Percentiles rank a stretch among this genome's conserved stretches.
These are phyloP conservation scores for Drosera spatulata DNA, from an alignment of 179 eudicot genomes.

Conservation along the genomic window DNA sequence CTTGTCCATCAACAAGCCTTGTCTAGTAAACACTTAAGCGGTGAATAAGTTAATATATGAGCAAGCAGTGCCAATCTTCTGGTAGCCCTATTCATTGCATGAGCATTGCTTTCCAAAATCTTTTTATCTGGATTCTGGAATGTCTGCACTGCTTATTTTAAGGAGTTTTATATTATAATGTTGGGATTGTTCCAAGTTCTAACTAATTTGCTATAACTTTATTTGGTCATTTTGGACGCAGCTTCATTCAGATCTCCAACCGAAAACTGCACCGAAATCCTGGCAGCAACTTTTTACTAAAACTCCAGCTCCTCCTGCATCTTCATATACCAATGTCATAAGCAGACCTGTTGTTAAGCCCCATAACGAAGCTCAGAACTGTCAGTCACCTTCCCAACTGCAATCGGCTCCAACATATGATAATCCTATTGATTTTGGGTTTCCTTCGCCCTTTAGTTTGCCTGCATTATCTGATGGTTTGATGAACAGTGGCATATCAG, in stretches of 20 bases:
- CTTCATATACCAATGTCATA: slow-evolving; percentile 53
- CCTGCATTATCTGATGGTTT: slow-evolving; percentile 48
- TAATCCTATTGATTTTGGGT: slow-evolving; percentile 69
- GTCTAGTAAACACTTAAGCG: no score
- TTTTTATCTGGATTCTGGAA: no score
- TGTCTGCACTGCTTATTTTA: no score
- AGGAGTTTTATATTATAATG: no score
- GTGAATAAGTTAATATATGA: no score
- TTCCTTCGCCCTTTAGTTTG: slow-evolving; percentile 67
- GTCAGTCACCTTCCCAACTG: slow-evolving; percentile 26
- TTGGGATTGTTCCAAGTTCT: no score
- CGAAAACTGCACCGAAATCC: slow-evolving; percentile 56
- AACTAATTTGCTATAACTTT: slow-evolving; percentile 1
- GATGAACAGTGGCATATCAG: slow-evolving; percentile 25
- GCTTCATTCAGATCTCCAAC: slow-evolving; percentile 63
- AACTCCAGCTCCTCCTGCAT: slow-evolving; percentile 35
- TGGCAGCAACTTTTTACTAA: slow-evolving; percentile 92
- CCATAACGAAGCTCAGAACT: slow-evolving; percentile 49
- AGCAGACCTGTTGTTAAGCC: slow-evolving; percentile 60
- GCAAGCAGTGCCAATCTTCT: no score
- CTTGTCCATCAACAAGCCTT: no score
- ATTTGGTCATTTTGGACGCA: slow-evolving; percentile 22
- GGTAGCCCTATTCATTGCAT: no score
- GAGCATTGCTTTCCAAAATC: no score
- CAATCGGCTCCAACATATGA: slow-evolving; percentile 49